phyloP scores from a whole-genome alignment of 345 rosid genomes.

The Ailanthus altissimus region DNA sequence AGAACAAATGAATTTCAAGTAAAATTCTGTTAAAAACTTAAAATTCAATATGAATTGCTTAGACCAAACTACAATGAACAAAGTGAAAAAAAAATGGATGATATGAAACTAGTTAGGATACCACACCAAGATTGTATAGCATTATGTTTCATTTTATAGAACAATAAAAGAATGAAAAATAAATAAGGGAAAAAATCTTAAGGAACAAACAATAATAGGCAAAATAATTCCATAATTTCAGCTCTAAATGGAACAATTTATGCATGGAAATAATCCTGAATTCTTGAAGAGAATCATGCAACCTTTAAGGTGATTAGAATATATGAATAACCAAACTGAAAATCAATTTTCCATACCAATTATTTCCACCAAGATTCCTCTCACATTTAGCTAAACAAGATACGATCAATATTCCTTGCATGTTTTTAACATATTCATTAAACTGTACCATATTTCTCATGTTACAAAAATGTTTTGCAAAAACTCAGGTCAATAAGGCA shows the following conservation, averaged over 20 bases:
- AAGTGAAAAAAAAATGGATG: neutral
- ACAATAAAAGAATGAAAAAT: neutral
- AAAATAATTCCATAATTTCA: neutral
- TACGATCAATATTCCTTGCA: neutral
- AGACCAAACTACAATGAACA: neutral
- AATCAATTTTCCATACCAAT: neutral
- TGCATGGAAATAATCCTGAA: neutral
- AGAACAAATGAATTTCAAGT: neutral
- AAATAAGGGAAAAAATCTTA: neutral
- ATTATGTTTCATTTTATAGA: neutral
- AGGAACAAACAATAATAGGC: neutral
- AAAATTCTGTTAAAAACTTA: neutral
- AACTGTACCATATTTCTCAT: neutral
- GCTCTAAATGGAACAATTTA: neutral
- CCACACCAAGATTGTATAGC: neutral
- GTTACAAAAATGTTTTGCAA: neutral
- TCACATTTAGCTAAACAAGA: neutral
- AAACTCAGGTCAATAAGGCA: neutral
- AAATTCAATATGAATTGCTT: conserved; percentile 1
- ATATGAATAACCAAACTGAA: neutral
- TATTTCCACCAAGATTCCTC: neutral
- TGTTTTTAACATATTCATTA: neutral
- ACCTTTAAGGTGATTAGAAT: neutral
- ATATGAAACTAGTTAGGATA: neutral
- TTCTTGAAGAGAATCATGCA: neutral